Conservation (phyloP, 306 rosid genomes). For the Quercus alba region DNA sequence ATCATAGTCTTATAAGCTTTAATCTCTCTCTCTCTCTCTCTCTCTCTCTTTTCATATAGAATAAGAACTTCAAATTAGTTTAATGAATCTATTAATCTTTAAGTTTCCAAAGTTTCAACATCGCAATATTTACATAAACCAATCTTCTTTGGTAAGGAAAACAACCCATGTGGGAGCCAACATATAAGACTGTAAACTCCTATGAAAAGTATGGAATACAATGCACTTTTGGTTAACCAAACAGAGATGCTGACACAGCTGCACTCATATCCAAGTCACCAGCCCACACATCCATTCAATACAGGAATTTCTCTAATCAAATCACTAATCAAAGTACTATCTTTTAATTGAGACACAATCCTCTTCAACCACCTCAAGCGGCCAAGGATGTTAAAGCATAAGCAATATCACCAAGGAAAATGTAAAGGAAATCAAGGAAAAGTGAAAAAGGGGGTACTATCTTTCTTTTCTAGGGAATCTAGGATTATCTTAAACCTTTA, state of each 20-base stretch:
- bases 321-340: slow-evolving; percentile 16
- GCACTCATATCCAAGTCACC: slow-evolving; percentile 47
- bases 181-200: slow-evolving; percentile 33
- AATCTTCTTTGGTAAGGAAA: slow-evolving; percentile 54
- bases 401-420: slow-evolving; percentile 5
- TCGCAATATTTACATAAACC: not conserved
- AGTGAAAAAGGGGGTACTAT: not conserved
- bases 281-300: slow-evolving; percentile 15
- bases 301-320: slow-evolving; percentile 1
- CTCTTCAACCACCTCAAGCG: not conserved
- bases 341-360: slow-evolving; percentile 4
- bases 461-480: slow-evolving; percentile 22
- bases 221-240: slow-evolving; percentile 30
- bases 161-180: slow-evolving; percentile 63
- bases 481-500: slow-evolving; percentile 12
- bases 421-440: not conserved
- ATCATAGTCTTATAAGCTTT: slow-evolving; percentile 11
- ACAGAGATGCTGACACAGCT: slow-evolving; percentile 47
- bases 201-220: slow-evolving; percentile 11
- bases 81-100: not conserved
- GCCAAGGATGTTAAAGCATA: not conserved
- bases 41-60: not conserved
- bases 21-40: not conserved
- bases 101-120: slow-evolving; percentile 30
- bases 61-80: not conserved